Base-by-base conservation (phyloP, 2,329 filamentous ascomycete genomes). In the Aspergillus luchuensis region DNA sequence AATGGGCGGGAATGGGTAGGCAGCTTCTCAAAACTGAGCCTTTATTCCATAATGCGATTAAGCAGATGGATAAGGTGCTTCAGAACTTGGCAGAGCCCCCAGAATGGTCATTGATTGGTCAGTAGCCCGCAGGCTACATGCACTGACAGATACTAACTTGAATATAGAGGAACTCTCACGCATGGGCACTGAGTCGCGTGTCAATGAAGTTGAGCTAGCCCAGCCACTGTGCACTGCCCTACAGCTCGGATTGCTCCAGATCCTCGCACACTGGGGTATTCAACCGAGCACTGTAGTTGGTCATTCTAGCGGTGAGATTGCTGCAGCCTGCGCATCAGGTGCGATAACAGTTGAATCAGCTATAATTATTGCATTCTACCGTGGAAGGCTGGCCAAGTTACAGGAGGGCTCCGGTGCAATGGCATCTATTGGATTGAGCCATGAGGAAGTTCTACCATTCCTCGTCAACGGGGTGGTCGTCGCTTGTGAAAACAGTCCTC, bases 251-350 rank as follows among this genome's bases (percentile, higher is more conserved):
- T 54, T 76, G 0, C 66, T 75, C 1, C 68, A 75, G 49, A 63
- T 75, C 7, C 39, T 76, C 1, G 17, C 56, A 60, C 2, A 64
- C 11, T 71, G 67, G 67, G 57, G 61, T 28, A 66, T 76, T 23
- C 59, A 58, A 5, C 69, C 71, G 4, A 60, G 55, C 11, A 57
- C 56, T 6, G 73, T 76, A 7, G 63, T 58, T 0, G 73, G 73
- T 1, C 72, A 76, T 38, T 74, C 71, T 0, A 70, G 67, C 5
- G 73, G 73, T 10, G 73, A 76, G 52, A 73, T 82, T 36, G 79
- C 75, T 0, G 79, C 79, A 0, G 79, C 80, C 5, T 83, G 60
- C 19, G 53, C 71, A 4, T 62, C 70, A 0, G 67, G 69, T 2
- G 66, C 66, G 5, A 62, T 71, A 3, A 55, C 65, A 0, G 56